Evolutionary conservation across 1,284 basidiomycete species (phyloP).

Genomic region (Coniferiporia weirii): DNA sequence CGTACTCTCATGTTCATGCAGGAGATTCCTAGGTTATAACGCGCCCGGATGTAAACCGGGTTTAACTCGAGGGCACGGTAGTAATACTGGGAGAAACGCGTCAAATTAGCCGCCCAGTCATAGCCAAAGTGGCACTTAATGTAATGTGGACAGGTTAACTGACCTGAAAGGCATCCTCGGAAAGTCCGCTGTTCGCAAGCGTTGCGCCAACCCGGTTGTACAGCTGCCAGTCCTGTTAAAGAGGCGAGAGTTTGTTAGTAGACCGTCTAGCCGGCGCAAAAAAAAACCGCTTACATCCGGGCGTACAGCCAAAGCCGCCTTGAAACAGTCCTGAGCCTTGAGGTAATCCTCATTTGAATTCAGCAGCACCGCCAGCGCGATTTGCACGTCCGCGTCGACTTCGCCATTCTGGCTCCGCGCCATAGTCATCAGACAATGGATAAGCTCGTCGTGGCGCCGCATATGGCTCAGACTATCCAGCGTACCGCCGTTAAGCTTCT

Average conservation of each 20-base stretch:
- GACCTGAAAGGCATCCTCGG: conserved; percentile 67
- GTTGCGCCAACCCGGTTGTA: conserved; percentile 97
- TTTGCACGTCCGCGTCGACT: conserved; percentile 92
- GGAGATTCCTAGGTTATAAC: conserved; percentile 89
- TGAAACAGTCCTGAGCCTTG: conserved; percentile 94
- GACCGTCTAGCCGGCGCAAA: background rate
- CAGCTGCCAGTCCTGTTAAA: conserved; percentile 81
- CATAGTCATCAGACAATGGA: conserved; percentile 65
- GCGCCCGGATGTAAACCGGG: conserved; percentile 89
- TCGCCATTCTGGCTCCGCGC: conserved; percentile 49
- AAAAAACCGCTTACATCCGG: conserved; percentile 63
- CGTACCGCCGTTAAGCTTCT: conserved; percentile 32
- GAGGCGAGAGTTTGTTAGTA: conserved; percentile 9
- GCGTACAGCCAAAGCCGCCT: conserved; percentile 79
- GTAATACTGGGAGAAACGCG: conserved; percentile 63
- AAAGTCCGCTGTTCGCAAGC: conserved; percentile 85
- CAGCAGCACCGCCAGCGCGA: conserved; percentile 90
- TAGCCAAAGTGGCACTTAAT: background rate
- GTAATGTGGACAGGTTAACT: too few species aligned
- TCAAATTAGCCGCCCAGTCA: background rate
- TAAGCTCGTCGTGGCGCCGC: conserved; percentile 26
- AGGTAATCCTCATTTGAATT: conserved; percentile 91
- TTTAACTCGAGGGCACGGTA: conserved; percentile 86
- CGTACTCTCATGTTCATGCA: conserved; percentile 80
- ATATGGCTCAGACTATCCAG: conserved; percentile 43